Evolutionary conservation across 805 yeast genomes (phyloP).

Genomic region (Ogataea sp.): DNA sequence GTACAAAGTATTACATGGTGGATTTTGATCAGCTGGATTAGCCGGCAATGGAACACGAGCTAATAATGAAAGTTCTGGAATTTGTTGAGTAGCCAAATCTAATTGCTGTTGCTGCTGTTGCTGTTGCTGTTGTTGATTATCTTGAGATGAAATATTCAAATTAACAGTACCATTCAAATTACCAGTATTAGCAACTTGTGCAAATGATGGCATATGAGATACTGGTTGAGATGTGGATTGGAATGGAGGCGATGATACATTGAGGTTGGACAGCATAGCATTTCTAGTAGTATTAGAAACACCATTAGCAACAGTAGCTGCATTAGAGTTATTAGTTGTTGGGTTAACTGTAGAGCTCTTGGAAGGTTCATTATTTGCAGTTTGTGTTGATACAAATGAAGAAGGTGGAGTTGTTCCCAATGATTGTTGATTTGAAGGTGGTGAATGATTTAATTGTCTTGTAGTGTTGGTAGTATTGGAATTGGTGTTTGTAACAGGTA

Average conservation of each 20-base stretch:
- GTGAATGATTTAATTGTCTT: background rate
- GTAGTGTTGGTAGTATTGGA: slow-evolving; percentile 1
- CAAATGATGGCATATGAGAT: slow-evolving; percentile 5
- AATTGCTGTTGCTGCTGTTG: slow-evolving; percentile 6
- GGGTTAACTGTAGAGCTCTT: too few species aligned
- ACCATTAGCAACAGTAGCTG: too few species aligned
- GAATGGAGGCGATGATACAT: slow-evolving; percentile 1
- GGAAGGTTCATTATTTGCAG: too few species aligned
- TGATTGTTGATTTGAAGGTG: too few species aligned
- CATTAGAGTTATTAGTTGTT: too few species aligned
- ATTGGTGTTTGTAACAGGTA: slow-evolving; percentile 1
- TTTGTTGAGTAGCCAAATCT: slow-evolving; percentile 25
- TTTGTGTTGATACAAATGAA: too few species aligned
- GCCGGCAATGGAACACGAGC: slow-evolving; percentile 88
- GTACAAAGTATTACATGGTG: slow-evolving; percentile 95
- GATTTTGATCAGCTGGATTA: slow-evolving; percentile 98
- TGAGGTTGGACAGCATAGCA: too few species aligned
- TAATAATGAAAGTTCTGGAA: slow-evolving; percentile 59
- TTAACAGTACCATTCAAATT: background rate
- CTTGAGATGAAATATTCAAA: slow-evolving; percentile 11
- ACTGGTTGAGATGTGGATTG: slow-evolving; percentile 12
- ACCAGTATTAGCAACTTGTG: background rate
- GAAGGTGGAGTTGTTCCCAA: too few species aligned
- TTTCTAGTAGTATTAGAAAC: too few species aligned
- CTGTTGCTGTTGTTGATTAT: background rate